phyloP scores from a whole-genome alignment of 1,284 basidiomycete genomes.

The Fistulinella cinereoalba region DNA sequence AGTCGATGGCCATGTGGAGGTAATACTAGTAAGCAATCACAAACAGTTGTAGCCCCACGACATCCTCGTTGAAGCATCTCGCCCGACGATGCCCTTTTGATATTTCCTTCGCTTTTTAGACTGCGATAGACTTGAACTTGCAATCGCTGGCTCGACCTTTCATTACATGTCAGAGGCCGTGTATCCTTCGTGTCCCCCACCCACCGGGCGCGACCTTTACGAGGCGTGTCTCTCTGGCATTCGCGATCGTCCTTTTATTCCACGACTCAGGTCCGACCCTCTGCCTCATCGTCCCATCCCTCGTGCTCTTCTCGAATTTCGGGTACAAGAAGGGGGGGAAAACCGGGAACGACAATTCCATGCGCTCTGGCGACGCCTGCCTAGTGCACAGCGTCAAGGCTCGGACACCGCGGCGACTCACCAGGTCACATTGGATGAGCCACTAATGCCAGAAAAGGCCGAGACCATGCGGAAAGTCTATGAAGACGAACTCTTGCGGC shows the following conservation, averaged over 20 bases:
- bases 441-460: conserved; percentile 65
- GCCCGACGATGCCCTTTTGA: conserved; percentile 32
- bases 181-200: conserved; percentile 21
- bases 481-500: conserved; percentile 71
- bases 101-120: conserved; percentile 6
- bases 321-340: conserved; percentile 58
- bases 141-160: conserved; percentile 21
- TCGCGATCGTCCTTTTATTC: conserved; percentile 54
- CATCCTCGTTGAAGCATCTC: conserved; percentile 17
- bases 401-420: conserved; percentile 27
- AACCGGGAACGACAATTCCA: conserved; percentile 56
- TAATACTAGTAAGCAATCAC: conserved; percentile 30
- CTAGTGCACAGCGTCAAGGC: conserved; percentile 32
- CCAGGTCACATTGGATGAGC: conserved; percentile 22
- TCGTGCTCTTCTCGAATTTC: conserved; percentile 58
- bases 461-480: conserved; percentile 69
- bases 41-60: conserved; percentile 25
- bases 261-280: conserved; percentile 55
- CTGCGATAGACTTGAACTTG: conserved; percentile 14
- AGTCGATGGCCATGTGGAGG: conserved; percentile 21
- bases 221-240: conserved; percentile 51
- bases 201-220: conserved; percentile 46
- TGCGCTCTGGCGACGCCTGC: conserved; percentile 60
- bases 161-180: conserved; percentile 25
- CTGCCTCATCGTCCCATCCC: conserved; percentile 40